Evolutionary conservation across 306 rosid genomes (phyloP), one percentile per base, ranked within the genome.

Genomic region (Vicia villosa): DNA sequence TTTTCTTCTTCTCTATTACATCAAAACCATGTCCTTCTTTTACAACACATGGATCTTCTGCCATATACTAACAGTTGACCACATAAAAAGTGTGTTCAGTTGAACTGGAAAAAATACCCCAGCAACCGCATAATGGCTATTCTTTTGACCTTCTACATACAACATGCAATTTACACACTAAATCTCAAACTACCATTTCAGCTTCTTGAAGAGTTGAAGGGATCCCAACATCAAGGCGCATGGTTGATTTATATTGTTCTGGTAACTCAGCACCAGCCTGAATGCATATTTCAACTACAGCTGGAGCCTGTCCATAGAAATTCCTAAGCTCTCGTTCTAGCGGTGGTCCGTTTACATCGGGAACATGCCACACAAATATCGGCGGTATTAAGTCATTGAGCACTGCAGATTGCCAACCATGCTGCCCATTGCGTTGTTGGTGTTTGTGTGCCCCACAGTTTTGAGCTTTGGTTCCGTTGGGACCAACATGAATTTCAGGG

Each of bases 371-470:
- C 68, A 94, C 98, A 65, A 66, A 94, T 74, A 97, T 84, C 0
- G 97, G 97, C 0, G 96, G 96, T 68, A 94, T 87, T 80, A 94
- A 84, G 83, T 94, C 91, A 76, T 94, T 79, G 4, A 94, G 89
- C 81, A 91, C 84, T 0, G 97, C 89, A 4, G 92, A 58, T 67
- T 94, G 97, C 97, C 97, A 94, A 69, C 98, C 97, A 24, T 94
- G 98, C 79, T 90, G 97, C 75, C 98, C 98, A 5, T 94, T 94
- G 52, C 98, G 86, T 77, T 94, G 99, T 59, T 91, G 99, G 86
- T 91, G 99, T 75, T 91, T 94, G 58, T 83, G 91, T 1, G 91
- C 92, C 16, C 99, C 97, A 37, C 99, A 94, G 80, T 88, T 91
- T 81, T 94, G 97, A 19, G 99, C 96, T 81, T 89, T 88, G 89